Evolutionary conservation across 2,329 filamentous ascomycete genomes (phyloP), one percentile per base, ranked within the genome.

Genomic region (Pyrenochaeta sp.): DNA sequence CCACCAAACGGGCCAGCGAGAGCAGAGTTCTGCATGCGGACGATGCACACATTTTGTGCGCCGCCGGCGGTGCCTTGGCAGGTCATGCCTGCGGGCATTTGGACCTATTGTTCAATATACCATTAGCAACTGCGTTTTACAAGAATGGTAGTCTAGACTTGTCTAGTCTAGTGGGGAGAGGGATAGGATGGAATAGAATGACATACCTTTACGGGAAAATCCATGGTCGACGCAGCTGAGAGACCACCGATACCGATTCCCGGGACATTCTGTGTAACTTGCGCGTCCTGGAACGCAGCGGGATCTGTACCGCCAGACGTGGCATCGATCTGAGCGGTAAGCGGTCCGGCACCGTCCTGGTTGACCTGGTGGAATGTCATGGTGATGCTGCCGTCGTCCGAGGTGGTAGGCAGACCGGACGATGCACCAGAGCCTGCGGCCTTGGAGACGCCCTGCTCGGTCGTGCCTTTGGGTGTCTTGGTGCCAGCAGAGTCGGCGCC

Each of bases 321-420:
- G 42, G 81, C 77, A 68, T 91, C 88, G 48, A 90, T 80, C 43
- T 81, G 79, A 8, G 88, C 88, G 30, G 80, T 83, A 47, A 90
- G 78, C 1, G 87, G 87, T 1, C 88, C 88, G 0, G 88, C 88
- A 24, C 88, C 88, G 67, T 90, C 88, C 75, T 90, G 88, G 83
- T 90, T 90, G 79, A 90, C 85, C 58, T 90, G 86, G 74, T 88
- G 87, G 79, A 86, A 90, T 59, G 84, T 87, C 83, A 90, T 84
- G 56, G 81, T 83, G 72, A 91, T 79, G 28, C 82, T 82, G 60
- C 88, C 88, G 54, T 87, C 82, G 57, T 89, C 85, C 22, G 81
- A 77, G 56, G 81, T 83, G 4, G 88, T 90, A 8, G 88, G 88
- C 19, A 90, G 78, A 57, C 88, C 87, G 10, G 73, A 72, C 0